Base-by-base conservation (phyloP, 2,329 filamentous ascomycete species). In the Ophiostoma piceae region DNA sequence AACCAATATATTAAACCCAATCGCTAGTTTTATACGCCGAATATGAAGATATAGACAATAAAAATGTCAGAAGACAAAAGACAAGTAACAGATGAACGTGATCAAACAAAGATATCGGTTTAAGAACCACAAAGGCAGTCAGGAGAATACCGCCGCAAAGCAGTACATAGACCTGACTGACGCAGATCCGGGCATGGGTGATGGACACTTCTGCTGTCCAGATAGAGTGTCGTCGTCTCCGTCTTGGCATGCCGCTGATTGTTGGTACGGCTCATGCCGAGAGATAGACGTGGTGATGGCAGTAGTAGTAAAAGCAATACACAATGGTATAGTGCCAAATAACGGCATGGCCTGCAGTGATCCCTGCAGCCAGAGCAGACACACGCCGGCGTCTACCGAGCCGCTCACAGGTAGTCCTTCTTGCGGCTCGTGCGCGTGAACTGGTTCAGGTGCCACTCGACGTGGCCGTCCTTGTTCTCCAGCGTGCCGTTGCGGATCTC, bases 401-500 rank as follows among this genome's bases (percentile, higher is more conserved):
- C 16, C 9, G 14, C 70, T 88, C 80, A 97, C 69, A 97, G 84
- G 77, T 96, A 97, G 77, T 96, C 92, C 88, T 97, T 97, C 87
- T 98, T 98, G 81, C 89, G 88, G 75, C 90, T 90, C 16, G 94
- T 98, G 74, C 95, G 85, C 9, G 94, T 99, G 79, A 97, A 99
- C 77, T 97, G 94, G 72, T 92, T 96, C 73, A 99, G 84, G 73
- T 95, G 91, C 95, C 95, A 99, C 80, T 99, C 95, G 4, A 96
- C 88, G 79, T 99, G 95, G 3, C 94, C 94, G 74, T 96, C 92
- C 79, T 96, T 96, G 76, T 94, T 96, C 77, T 98, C 95, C 71
- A 97, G 82, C 3, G 94, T 96, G 19, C 95, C 94, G 68, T 90
- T 90, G 66, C 94, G 86, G 72, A 99, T 97, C 81, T 98, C 92